Conservation (phyloP, 345 rosid genomes). For the Hirschfeldia incana region DNA sequence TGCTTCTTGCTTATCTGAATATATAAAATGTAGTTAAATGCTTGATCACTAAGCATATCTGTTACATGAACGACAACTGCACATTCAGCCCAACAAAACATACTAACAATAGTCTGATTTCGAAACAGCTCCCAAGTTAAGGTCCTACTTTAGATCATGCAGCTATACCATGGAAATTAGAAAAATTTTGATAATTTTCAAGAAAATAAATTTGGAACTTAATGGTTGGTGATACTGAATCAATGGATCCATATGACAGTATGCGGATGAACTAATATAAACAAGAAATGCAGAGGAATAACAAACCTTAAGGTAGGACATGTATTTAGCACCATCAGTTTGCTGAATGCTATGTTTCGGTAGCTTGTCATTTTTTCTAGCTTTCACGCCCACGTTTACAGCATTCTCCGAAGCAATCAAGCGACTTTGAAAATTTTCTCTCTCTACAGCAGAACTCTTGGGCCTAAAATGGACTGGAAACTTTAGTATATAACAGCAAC, state of each 20-base stretch:
- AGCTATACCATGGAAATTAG: too few relatives aligned
- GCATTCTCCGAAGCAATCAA: slow-evolving; percentile 44
- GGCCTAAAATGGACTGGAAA: slow-evolving; percentile 30
- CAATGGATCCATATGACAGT: background rate
- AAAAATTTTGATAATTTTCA: too few relatives aligned
- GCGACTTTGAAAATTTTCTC: slow-evolving; percentile 46
- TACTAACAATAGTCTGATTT: too few relatives aligned
- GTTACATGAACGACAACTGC: background rate
- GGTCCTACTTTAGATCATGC: too few relatives aligned
- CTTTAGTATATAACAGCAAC: slow-evolving; percentile 24
- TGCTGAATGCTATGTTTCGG: slow-evolving; percentile 51
- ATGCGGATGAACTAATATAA: background rate
- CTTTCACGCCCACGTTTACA: slow-evolving; percentile 38
- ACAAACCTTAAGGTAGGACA: slow-evolving; percentile 91
- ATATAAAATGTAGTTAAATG: slow-evolving; percentile 33
- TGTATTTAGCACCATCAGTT: slow-evolving; percentile 78
- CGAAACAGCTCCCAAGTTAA: too few relatives aligned
- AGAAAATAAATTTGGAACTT: too few relatives aligned
- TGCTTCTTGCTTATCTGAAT: slow-evolving; percentile 96
- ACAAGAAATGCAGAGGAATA: slow-evolving; percentile 24
- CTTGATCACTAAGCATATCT: slow-evolving; percentile 22
- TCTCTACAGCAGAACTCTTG: slow-evolving; percentile 48
- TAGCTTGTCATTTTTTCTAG: slow-evolving; percentile 51
- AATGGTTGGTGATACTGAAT: too few relatives aligned
- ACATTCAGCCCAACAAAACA: background rate